phyloP scores from a whole-genome alignment of 345 rosid genomes.

The Eucalyptus brandiana region DNA sequence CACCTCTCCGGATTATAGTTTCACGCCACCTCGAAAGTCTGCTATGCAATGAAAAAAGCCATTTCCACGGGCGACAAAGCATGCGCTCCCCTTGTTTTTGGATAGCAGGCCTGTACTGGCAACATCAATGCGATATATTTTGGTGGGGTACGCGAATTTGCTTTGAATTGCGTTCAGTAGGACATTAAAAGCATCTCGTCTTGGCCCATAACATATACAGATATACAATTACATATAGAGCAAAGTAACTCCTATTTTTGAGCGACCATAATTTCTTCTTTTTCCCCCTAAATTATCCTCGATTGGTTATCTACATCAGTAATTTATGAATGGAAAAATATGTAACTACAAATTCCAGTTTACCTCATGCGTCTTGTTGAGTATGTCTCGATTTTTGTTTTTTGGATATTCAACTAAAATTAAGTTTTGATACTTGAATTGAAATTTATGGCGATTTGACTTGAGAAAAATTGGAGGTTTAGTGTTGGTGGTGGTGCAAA shows the following conservation, averaged over 20 bases:
- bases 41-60: neutral
- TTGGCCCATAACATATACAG: neutral
- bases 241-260: neutral
- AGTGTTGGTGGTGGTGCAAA: too few relatives aligned
- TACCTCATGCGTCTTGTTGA: too few relatives aligned
- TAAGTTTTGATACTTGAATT: too few relatives aligned
- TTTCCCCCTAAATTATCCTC: neutral
- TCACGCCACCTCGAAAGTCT: neutral
- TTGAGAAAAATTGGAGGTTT: too few relatives aligned
- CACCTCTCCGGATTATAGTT: neutral
- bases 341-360: neutral
- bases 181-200: neutral
- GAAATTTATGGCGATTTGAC: too few relatives aligned
- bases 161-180: neutral
- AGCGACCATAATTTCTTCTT: neutral
- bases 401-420: too few relatives aligned
- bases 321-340: neutral
- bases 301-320: neutral
- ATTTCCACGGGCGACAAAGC: neutral
- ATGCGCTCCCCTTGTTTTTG: neutral
- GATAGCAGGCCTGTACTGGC: neutral
- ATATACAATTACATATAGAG: neutral
- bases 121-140: neutral
- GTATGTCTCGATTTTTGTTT: too few relatives aligned
- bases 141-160: neutral